Evolutionary conservation across 306 rosid genomes (phyloP).

Genomic region (Trifolium repens): DNA sequence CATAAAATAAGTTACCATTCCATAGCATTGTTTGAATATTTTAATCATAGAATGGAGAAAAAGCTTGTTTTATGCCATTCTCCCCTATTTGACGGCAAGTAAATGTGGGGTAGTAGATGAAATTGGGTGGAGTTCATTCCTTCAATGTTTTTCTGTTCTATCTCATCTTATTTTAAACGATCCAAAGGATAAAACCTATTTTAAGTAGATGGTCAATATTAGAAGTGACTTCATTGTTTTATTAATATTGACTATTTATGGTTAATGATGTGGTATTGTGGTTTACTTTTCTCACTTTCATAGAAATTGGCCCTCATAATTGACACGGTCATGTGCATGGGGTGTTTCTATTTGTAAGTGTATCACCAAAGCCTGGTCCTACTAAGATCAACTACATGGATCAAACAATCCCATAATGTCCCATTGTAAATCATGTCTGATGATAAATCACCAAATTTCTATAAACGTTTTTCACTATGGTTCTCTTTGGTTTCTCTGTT

Average conservation of each 20-base stretch:
- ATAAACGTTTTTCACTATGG: background rate
- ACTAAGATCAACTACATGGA: background rate
- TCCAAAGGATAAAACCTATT: too few species aligned
- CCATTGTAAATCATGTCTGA: background rate
- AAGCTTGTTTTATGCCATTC: too few species aligned
- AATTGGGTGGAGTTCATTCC: too few species aligned
- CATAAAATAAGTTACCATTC: too few species aligned
- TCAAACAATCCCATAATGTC: background rate
- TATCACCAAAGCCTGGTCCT: background rate
- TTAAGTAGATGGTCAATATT: too few species aligned
- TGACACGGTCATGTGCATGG: background rate
- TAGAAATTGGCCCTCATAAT: background rate
- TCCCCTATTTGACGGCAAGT: too few species aligned
- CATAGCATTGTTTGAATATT: too few species aligned
- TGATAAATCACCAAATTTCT: background rate
- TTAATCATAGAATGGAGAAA: too few species aligned
- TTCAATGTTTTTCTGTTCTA: too few species aligned
- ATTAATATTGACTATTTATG: background rate
- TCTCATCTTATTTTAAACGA: too few species aligned
- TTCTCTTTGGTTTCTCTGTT: background rate
- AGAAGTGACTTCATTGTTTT: background rate
- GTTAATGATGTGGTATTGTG: background rate
- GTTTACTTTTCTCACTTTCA: background rate
- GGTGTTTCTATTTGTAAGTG: background rate
- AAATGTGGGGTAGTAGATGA: too few species aligned